Base-by-base conservation (phyloP, 2,329 filamentous ascomycete species). In the Drechslerella dactyloides region DNA sequence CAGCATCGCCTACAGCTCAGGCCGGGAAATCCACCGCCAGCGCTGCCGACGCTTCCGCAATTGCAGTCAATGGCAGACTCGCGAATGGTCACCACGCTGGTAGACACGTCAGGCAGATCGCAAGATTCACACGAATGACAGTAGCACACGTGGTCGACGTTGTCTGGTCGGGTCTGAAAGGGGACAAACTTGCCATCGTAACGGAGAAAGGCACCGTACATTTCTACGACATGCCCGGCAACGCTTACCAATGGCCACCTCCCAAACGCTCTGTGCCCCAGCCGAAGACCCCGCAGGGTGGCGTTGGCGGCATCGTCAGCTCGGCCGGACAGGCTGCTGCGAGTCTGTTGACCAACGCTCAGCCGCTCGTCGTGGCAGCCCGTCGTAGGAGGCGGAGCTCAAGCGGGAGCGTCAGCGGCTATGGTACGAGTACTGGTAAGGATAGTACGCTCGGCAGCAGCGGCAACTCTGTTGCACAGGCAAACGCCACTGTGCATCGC, bases 171-270 rank as follows among this genome's bases (percentile, higher is more conserved):
- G 85, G 86, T 61, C 90, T 90, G 2, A 88, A 88, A 63, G 91
- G 90, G 21, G 90, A 96, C 78, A 88, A 90, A 68, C 82, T 96
- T 42, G 93, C 93, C 1, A 88, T 99, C 81, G 87, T 97, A 24
- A 97, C 94, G 0, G 91, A 96, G 77, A 90, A 93, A 75, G 92
- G 93, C n/a, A 99, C 94, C 7, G 88, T 97, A 10, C 94, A 99
- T 80, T 85, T 97, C 48, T 88, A 96, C 74, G 90, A 96, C 75
- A 86, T 97, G 79, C 91, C 92, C 7, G 84, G 86, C 51, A 90
- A 87, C 74, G 90, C 91, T 2, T 93, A 93, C 76, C 87, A 90
- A 75, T 96, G 93, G 93, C 93, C 93, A 44, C 90, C 92, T 23
- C 88, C 87, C 46, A 81, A 82, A 51, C 81, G 82, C 35, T 75